phyloP scores from a whole-genome alignment of 441 rosid genomes.

The Bocquillonia castaneifolia region DNA sequence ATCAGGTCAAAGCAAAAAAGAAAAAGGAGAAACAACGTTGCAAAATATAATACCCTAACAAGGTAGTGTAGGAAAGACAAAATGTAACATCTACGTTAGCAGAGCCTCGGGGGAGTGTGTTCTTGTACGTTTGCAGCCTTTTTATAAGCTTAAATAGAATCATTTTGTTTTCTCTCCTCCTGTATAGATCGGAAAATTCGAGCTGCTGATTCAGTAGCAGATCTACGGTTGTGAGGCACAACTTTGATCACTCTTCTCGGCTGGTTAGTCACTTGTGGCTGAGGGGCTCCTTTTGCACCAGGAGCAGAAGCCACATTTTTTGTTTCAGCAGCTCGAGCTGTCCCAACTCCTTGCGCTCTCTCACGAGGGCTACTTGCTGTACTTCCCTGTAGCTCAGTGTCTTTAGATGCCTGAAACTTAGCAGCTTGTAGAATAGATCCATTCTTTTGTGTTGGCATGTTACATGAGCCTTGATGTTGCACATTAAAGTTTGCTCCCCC shows the following conservation, averaged over 20 bases:
- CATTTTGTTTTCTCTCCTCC: constrained; percentile 57
- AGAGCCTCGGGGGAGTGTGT: neutral
- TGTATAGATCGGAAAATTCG: constrained; percentile 84
- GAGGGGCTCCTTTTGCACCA: constrained; percentile 20
- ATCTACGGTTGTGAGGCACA: constrained; percentile 71
- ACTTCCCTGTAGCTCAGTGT: constrained; percentile 44
- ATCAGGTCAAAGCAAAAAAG: neutral
- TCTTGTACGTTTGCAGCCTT: neutral
- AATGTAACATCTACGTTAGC: constrained; percentile 7
- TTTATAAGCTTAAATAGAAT: constrained; percentile 29
- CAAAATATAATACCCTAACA: neutral
- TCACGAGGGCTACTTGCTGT: constrained; percentile 50
- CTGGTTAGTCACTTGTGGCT: constrained; percentile 28
- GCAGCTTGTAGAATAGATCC: constrained; percentile 23
- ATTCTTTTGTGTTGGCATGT: constrained; percentile 28
- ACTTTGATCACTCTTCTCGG: constrained; percentile 61
- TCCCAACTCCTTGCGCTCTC: constrained; percentile 20
- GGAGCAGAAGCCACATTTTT: constrained; percentile 28
- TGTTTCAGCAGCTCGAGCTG: constrained; percentile 18
- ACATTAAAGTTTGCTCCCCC: constrained; percentile 31
- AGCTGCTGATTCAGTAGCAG: constrained; percentile 74
- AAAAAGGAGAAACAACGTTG: neutral
- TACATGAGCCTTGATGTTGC: constrained; percentile 42
- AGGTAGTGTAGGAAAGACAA: constrained; percentile 6
- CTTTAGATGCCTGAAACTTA: constrained; percentile 35